phyloP scores from a whole-genome alignment of 2,329 filamentous ascomycete species.

The Herpotrichia juniperi region DNA sequence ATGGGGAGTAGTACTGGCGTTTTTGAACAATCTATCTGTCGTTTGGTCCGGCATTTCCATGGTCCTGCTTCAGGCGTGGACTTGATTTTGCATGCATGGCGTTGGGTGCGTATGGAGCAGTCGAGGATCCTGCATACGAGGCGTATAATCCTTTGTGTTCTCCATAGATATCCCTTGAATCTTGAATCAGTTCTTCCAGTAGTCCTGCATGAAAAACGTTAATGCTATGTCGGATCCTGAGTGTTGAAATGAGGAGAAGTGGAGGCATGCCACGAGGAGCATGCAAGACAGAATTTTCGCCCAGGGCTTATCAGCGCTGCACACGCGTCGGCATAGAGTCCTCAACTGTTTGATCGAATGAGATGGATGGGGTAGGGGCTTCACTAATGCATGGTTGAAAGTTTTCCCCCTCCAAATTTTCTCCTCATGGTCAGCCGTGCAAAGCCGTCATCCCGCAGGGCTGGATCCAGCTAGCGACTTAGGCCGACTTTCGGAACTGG shows the following conservation, averaged over 20 bases:
- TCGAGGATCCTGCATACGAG: slow-evolving; percentile 5
- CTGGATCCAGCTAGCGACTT: slow-evolving; percentile 4
- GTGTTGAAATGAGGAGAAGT: too few species aligned
- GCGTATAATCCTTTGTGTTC: slow-evolving; percentile 3
- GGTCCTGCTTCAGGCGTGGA: slow-evolving; percentile 3
- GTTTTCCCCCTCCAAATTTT: slow-evolving; percentile 1
- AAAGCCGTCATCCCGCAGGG: slow-evolving; percentile 8
- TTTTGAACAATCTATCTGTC: neutral
- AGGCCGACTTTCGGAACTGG: slow-evolving; percentile 16
- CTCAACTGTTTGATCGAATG: neutral
- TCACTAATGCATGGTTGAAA: slow-evolving; percentile 1
- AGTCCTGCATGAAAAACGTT: too few species aligned
- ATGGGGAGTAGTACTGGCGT: neutral
- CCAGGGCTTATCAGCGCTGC: neutral
- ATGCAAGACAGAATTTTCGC: too few species aligned
- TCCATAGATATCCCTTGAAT: neutral
- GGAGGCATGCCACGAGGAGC: too few species aligned
- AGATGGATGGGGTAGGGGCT: too few species aligned
- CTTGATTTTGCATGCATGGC: slow-evolving; percentile 13
- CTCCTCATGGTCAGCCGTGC: slow-evolving; percentile 7
- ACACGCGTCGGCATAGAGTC: neutral
- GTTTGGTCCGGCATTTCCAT: neutral
- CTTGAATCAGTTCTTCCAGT: neutral
- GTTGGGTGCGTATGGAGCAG: slow-evolving; percentile 12
- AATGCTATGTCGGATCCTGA: too few species aligned